phyloP scores from a whole-genome alignment of 1,284 basidiomycete genomes.

The Malassezia yamatoensis region DNA sequence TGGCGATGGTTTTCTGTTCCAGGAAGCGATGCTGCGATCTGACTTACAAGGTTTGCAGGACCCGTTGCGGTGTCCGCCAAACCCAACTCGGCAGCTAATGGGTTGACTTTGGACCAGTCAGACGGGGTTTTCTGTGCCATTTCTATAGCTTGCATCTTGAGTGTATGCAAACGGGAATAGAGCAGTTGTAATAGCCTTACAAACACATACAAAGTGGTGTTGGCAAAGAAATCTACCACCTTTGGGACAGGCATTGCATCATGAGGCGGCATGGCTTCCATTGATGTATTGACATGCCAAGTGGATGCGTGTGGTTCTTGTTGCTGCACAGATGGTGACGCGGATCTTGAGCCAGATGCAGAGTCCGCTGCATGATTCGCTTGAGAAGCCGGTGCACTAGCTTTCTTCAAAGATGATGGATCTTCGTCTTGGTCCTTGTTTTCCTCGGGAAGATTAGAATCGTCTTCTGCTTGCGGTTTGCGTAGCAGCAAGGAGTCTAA shows the following conservation, averaged over 20 bases:
- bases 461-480: slow-evolving; percentile 14
- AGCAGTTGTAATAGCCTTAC: slow-evolving; percentile 69
- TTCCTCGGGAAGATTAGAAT: neutral
- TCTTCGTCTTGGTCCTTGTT: slow-evolving; percentile 41
- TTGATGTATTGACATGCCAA: slow-evolving; percentile 49
- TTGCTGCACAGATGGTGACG: slow-evolving; percentile 16
- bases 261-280: slow-evolving; percentile 9
- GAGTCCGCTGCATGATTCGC: slow-evolving; percentile 18
- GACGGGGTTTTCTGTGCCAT: slow-evolving; percentile 37
- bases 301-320: slow-evolving; percentile 43
- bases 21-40: slow-evolving; percentile 12
- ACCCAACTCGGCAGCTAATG: slow-evolving; percentile 57
- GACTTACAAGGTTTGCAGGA: slow-evolving; percentile 46
- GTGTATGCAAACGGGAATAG: slow-evolving; percentile 69
- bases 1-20: no score
- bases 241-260: slow-evolving; percentile 21
- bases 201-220: slow-evolving; percentile 83
- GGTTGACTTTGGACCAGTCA: slow-evolving; percentile 51
- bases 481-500: slow-evolving; percentile 34
- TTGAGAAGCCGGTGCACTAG: slow-evolving; percentile 13
- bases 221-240: slow-evolving; percentile 66
- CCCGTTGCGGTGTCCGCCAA: slow-evolving; percentile 53
- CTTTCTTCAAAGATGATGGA: slow-evolving; percentile 3
- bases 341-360: slow-evolving; percentile 25
- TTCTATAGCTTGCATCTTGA: slow-evolving; percentile 60